Conservation (phyloP, 805 yeast species). For the Starmerella riodocensis region DNA sequence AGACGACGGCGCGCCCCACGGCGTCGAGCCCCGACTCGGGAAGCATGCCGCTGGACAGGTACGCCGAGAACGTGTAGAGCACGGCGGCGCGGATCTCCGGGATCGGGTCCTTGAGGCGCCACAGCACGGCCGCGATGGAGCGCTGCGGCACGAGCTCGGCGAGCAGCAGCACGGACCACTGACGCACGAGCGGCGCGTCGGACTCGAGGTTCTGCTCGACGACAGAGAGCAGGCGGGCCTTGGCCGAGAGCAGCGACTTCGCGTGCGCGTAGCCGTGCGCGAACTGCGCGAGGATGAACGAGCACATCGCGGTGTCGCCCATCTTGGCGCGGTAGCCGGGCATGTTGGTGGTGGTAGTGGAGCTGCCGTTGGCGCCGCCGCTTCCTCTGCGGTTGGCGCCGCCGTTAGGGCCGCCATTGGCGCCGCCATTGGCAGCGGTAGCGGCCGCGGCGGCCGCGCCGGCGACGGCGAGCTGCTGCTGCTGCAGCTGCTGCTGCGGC, state of each 20-base stretch:
- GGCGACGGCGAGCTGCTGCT: too few species aligned
- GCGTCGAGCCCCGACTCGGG: conserved; percentile 23
- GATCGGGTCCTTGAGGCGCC: conserved; percentile 68
- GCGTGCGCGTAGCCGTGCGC: conserved; percentile 69
- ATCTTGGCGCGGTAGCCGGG: background rate
- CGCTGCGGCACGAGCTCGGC: conserved; percentile 12
- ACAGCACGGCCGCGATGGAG: conserved; percentile 34
- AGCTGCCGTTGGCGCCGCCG: too few species aligned
- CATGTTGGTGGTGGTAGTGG: background rate
- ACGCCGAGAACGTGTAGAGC: conserved; percentile 57
- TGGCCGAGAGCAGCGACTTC: conserved; percentile 62
- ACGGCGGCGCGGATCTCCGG: conserved; percentile 90
- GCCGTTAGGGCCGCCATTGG: too few species aligned
- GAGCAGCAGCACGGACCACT: conserved; percentile 63
- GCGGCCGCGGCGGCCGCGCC: too few species aligned
- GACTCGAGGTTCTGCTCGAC: conserved; percentile 46
- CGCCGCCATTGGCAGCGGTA: too few species aligned
- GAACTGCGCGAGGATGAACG: conserved; percentile 75
- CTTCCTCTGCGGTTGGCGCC: too few species aligned
- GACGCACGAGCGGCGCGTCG: conserved; percentile 75
- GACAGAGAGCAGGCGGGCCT: conserved; percentile 50
- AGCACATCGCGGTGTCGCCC: conserved; percentile 75
- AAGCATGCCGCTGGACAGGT: conserved; percentile 33
- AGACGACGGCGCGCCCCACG: conserved; percentile 52
- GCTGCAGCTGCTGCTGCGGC: too few species aligned